Percentiles rank a stretch among this genome's conserved stretches.
Evolutionary conservation across 2,329 filamentous ascomycete species (phyloP).

Genomic region (Macrophomina phaseolina): DNA sequence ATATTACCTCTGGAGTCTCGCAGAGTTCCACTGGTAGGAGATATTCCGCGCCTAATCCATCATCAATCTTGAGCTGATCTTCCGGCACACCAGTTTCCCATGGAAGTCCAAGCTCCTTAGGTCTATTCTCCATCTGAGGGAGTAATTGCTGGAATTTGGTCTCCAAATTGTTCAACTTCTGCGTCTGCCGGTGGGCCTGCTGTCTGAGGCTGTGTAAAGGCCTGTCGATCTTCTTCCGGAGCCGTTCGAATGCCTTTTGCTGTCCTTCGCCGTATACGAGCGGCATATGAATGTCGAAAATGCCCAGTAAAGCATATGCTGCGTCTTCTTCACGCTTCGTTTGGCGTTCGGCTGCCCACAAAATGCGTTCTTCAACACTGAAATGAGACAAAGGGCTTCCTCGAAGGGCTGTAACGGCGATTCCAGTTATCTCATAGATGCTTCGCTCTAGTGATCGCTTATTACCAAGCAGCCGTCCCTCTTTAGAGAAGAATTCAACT

Average conservation of each 20-base stretch:
- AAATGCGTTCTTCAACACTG: constrained; percentile 24
- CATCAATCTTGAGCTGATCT: no score
- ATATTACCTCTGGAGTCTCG: no score
- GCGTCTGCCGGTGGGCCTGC: no score
- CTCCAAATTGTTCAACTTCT: no score
- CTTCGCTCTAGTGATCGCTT: neutral
- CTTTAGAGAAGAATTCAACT: constrained; percentile 24
- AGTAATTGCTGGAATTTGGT: no score
- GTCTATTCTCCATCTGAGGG: no score
- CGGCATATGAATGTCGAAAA: constrained; percentile 28
- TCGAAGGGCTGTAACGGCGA: neutral
- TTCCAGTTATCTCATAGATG: neutral
- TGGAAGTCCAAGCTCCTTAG: no score
- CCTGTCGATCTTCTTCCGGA: constrained; percentile 27
- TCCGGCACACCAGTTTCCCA: no score
- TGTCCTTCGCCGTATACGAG: constrained; percentile 28
- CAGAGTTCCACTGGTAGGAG: no score
- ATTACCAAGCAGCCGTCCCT: constrained; percentile 5
- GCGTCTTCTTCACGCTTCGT: constrained; percentile 18
- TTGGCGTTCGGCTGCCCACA: constrained; percentile 21
- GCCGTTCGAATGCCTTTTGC: constrained; percentile 27
- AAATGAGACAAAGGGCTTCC: neutral
- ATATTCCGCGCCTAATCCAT: no score
- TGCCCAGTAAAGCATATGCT: constrained; percentile 26
- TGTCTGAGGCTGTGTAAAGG: no score